Evolutionary conservation across 129 eudicot species (phyloP).

Genomic region (Tagetes erecta): DNA sequence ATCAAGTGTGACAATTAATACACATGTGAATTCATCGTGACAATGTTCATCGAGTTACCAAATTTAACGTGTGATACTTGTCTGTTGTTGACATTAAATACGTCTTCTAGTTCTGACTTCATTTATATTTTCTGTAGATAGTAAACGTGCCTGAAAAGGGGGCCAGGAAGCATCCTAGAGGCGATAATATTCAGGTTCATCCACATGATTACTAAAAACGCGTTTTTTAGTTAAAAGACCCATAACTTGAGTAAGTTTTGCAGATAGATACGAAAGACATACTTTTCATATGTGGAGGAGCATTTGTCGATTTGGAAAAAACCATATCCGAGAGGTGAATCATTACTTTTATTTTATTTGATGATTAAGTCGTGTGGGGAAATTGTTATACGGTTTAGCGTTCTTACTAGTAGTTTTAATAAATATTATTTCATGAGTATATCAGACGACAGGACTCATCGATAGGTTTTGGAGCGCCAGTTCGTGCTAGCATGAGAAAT

Average conservation of each 20-base stretch:
- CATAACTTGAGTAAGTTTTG: constrained; percentile 22
- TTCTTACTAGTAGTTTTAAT: constrained; percentile 10
- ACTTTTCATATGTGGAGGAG: constrained; percentile 97
- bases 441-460: constrained; percentile 94
- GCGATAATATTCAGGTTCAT: constrained; percentile 77
- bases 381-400: neutral
- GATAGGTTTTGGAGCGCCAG: constrained; percentile 97
- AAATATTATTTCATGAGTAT: constrained; percentile 16
- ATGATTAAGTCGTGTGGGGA: neutral
- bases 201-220: neutral
- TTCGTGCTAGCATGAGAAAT: constrained; percentile 92
- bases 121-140: constrained; percentile 50
- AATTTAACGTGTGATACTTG: constrained; percentile 12
- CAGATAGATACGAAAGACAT: constrained; percentile 94
- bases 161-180: constrained; percentile 93
- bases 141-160: constrained; percentile 94
- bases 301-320: constrained; percentile 85
- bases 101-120: constrained; percentile 5
- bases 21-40: neutral
- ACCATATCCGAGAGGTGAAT: constrained; percentile 91
- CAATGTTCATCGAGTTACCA: constrained; percentile 8
- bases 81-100: neutral
- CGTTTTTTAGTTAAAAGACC: neutral
- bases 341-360: neutral
- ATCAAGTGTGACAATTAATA: constrained; percentile 9